These are phyloP conservation scores for Xylariaceae sp. DNA, from an alignment of 2,329 filamentous ascomycete species.

Conservation along the genomic window DNA sequence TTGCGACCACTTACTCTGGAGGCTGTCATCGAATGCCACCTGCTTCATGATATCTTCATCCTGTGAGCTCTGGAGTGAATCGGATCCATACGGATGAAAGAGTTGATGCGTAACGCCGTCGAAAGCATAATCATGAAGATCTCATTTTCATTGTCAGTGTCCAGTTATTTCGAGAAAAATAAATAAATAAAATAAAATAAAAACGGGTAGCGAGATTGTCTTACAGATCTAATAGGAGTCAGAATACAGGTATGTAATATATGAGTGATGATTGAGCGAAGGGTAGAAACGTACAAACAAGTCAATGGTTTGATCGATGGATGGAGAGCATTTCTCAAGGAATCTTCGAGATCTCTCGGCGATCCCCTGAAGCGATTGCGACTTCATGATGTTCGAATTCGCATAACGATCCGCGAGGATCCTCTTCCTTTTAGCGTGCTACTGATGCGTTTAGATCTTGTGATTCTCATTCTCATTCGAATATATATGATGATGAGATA, in stretches of 20 bases:
- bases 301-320: conserved; percentile 46
- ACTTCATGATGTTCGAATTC: conserved; percentile 59
- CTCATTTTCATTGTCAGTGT: conserved; percentile 23
- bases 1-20: conserved; percentile 49
- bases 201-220: not conserved
- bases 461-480: not conserved
- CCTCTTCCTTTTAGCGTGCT: conserved; percentile 60
- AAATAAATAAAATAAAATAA: no score
- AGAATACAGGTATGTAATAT: conserved; percentile 3
- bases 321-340: conserved; percentile 45
- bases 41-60: conserved; percentile 64
- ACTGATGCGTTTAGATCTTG: conserved; percentile 5
- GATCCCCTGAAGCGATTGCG: conserved; percentile 51
- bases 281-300: conserved; percentile 48
- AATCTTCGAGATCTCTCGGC: conserved; percentile 52
- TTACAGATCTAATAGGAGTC: conserved; percentile 24
- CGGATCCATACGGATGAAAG: conserved; percentile 60
- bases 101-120: conserved; percentile 64
- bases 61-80: conserved; percentile 49
- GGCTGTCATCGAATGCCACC: conserved; percentile 60
- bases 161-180: not conserved
- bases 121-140: conserved; percentile 61
- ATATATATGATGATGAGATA: not conserved
- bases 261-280: no score
- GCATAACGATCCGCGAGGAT: conserved; percentile 62